Percentiles rank a stretch among this genome's conserved stretches.
These are phyloP conservation scores for Hura crepitans DNA, from an alignment of 441 rosid species.

Conservation along the genomic window DNA sequence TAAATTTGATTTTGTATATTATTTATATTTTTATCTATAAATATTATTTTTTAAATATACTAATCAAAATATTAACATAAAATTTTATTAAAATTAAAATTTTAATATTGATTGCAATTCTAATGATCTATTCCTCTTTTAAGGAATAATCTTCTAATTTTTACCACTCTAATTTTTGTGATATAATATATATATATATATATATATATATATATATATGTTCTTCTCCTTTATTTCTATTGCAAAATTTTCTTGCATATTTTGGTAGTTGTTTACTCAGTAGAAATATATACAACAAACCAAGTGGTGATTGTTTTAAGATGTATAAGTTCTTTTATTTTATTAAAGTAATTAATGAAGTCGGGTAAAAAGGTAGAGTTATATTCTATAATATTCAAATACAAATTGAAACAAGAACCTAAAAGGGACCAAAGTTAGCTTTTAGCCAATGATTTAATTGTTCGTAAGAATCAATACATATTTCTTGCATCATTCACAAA, in stretches of 20 bases:
- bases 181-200: too few relatives aligned
- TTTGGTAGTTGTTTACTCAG: conserved; percentile 54
- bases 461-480: background rate
- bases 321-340: conserved; percentile 40
- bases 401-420: conserved; percentile 24
- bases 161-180: too few relatives aligned
- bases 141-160: too few relatives aligned
- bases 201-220: background rate
- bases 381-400: conserved; percentile 31
- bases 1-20: too few relatives aligned
- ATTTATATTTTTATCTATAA: too few relatives aligned
- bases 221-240: background rate
- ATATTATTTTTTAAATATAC: too few relatives aligned
- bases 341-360: conserved; percentile 46
- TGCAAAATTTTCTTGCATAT: background rate
- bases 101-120: too few relatives aligned
- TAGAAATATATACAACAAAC: conserved; percentile 49
- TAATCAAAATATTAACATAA: too few relatives aligned
- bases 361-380: conserved; percentile 63
- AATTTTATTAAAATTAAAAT: too few relatives aligned
- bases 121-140: too few relatives aligned
- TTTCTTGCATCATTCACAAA: conserved; percentile 18
- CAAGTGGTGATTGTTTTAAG: conserved; percentile 58
- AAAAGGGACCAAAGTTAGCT: conserved; percentile 23
- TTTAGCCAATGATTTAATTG: conserved; percentile 20